These are phyloP conservation scores for Podila clonocystis DNA, from an alignment of 192 early-diverging fungal species.

Conservation along the genomic window DNA sequence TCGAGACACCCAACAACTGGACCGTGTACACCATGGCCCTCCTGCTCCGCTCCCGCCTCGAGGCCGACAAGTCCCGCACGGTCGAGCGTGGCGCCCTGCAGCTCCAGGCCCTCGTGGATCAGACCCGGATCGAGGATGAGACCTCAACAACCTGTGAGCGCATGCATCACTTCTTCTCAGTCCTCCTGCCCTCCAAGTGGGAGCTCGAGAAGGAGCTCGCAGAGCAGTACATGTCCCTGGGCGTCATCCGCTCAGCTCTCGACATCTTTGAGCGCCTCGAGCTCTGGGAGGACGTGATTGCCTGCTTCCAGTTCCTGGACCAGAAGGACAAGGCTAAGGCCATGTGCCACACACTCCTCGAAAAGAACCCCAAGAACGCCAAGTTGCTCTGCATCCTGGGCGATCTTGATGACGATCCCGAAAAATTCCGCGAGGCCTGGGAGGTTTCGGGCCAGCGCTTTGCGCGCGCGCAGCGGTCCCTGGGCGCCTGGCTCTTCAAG, in stretches of 20 bases:
- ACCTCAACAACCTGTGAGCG: conserved; percentile 79
- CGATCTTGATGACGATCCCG: conserved; percentile 82
- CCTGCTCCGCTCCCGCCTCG: conserved; percentile 90
- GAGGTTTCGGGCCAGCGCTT: conserved; percentile 80
- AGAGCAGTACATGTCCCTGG: conserved; percentile 82
- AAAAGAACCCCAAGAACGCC: conserved; percentile 72
- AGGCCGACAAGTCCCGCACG: conserved; percentile 85
- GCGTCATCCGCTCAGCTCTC: conserved; percentile 89
- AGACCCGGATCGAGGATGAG: conserved; percentile 72
- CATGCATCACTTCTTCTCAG: conserved; percentile 80
- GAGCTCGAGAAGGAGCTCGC: conserved; percentile 95
- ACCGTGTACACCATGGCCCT: conserved; percentile 97
- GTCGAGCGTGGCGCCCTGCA: conserved; percentile 92
- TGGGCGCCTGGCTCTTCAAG: conserved; percentile 86
- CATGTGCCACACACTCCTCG: conserved; percentile 73
- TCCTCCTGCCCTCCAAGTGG: conserved; percentile 93
- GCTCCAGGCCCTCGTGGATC: conserved; percentile 97
- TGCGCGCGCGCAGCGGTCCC: conserved; percentile 94
- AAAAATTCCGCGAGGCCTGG: conserved; percentile 91
- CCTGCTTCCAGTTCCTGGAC: conserved; percentile 87
- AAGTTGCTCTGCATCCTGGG: conserved; percentile 93
- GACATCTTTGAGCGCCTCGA: conserved; percentile 95
- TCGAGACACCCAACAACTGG: conserved; percentile 97
- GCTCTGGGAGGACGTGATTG: conserved; percentile 96
- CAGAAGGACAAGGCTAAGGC: conserved; percentile 89